Evolutionary conservation across 2,329 filamentous ascomycete genomes (phyloP), one percentile per base, ranked within the genome.

Genomic region (Fusarium mexicanum): DNA sequence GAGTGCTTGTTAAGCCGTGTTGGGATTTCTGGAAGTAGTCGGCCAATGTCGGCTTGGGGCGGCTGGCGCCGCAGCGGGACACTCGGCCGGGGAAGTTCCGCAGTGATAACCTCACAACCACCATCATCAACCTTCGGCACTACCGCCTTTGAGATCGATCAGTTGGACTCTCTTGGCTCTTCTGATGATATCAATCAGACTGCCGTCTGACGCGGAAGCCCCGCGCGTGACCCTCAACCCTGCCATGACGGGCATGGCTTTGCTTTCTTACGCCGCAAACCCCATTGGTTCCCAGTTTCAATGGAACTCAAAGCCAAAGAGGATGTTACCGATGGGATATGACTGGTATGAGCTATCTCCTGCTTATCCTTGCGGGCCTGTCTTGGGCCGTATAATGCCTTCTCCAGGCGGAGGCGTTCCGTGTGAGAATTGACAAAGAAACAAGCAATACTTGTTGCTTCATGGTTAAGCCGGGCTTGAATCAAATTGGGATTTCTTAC

Each of bases 11-110:
- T 69, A 75, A 72, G 68, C 72, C 69, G 65, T 63, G 69, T 61
- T 61, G 66, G 58, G 43, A 31, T 53, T 38, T 50, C 50, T 55
- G 63, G 61, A 53, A 67, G 58, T 57, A 57, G 63, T 66, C 84
- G 84, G 84, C 81, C 80, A 83, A 75, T 70, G 63, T 79, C 84
- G 84, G 84, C 82, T 85, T 84, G 66, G 75, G 60, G 73, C 84
- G 84, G 84, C 74, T 84, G 76, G 76, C 76, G 74, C 77, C 77
- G 80, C 79, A 75, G 67, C 69, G 68, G 73, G 77, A 74, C 67
- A 44, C 57, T 67, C 71, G 65, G 75, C 77, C 77, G 79, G 79
- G 69, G 64, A 58, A 60, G 73, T 81, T 81, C 79, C 79, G 79
- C 79, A 60, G 61, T 64, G 55, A 63, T 74, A 75, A 46, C 73